Evolutionary conservation across 495 filamentous ascomycete species (phyloP).

Genomic region (Penicillium robsamsonii): DNA sequence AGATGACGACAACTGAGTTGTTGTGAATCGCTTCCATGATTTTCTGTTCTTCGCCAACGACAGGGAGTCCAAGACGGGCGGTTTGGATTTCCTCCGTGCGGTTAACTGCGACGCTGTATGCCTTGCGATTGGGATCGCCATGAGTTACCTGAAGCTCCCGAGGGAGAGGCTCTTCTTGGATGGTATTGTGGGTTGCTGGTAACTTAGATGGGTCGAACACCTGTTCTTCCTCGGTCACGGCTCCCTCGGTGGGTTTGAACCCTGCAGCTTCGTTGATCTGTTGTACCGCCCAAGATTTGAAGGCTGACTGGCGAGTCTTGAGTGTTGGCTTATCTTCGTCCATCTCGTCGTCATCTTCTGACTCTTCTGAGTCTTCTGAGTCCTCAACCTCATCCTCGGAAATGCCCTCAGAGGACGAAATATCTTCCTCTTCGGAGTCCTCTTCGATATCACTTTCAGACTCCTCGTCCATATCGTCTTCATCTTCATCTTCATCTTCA

Average conservation of each 20-base stretch:
- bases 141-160: slow-evolving; percentile 65
- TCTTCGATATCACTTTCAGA: slow-evolving; percentile 21
- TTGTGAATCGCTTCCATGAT: slow-evolving; percentile 98
- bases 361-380: slow-evolving; percentile 14
- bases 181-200: slow-evolving; percentile 40
- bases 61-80: slow-evolving; percentile 74
- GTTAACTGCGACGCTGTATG: slow-evolving; percentile 70
- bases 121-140: slow-evolving; percentile 62
- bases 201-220: slow-evolving; percentile 29
- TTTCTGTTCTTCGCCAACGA: slow-evolving; percentile 92
- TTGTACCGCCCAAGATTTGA: slow-evolving; percentile 89
- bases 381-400: slow-evolving; percentile 27
- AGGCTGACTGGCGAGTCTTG: slow-evolving; percentile 62
- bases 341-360: slow-evolving; percentile 26
- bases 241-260: slow-evolving; percentile 52
- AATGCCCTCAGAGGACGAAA: slow-evolving; percentile 24
- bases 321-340: slow-evolving; percentile 40
- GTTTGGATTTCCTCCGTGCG: slow-evolving; percentile 72
- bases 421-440: slow-evolving; percentile 20
- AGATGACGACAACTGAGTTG: slow-evolving; percentile 84
- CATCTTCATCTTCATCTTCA: slow-evolving; percentile 25
- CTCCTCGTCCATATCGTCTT: slow-evolving; percentile 17
- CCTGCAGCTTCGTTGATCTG: slow-evolving; percentile 75
- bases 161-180: slow-evolving; percentile 74
- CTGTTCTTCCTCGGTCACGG: slow-evolving; percentile 29